Evolutionary conservation across 176 grass and related monocot species (phyloP).

Genomic region (Aegilops umbellulata): DNA sequence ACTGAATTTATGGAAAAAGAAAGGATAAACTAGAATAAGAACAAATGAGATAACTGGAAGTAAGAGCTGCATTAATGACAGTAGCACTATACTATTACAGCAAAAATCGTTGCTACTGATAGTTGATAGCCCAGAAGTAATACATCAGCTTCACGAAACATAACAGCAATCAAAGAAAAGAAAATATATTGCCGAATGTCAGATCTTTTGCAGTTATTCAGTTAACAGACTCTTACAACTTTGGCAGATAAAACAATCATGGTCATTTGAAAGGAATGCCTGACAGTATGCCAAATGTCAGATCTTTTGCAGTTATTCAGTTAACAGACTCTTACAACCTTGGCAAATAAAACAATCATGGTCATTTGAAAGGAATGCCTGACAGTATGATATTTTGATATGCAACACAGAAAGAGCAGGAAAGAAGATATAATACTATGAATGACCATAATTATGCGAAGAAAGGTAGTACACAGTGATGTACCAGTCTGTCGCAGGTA

Average conservation of each 20-base stretch:
- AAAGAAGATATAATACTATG: conserved; percentile 5
- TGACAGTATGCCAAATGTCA: not conserved
- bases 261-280: conserved; percentile 9
- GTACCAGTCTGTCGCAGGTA: conserved; percentile 47
- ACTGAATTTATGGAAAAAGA: not conserved
- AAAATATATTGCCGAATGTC: not conserved
- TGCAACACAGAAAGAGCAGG: not conserved
- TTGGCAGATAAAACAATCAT: not conserved
- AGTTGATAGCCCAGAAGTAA: conserved; percentile 16
- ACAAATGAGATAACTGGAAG: not conserved
- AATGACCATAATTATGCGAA: not conserved
- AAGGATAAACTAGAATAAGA: not conserved
- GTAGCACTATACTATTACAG: not conserved
- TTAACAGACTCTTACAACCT: not conserved
- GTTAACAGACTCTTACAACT: not conserved
- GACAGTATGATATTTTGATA: not conserved
- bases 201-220: not conserved
- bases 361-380: conserved; percentile 5
- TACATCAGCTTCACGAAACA: conserved; percentile 27
- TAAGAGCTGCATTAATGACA: conserved; percentile 3
- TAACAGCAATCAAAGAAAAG: not conserved
- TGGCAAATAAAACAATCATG: not conserved
- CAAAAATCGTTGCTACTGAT: conserved; percentile 3
- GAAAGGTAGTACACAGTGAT: not conserved
- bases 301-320: not conserved